A percentile compares a stretch with the other conserved stretches of the same genome.
Conservation (phyloP, 805 yeast species). For the Groenewaldozyma salmanticensis region DNA sequence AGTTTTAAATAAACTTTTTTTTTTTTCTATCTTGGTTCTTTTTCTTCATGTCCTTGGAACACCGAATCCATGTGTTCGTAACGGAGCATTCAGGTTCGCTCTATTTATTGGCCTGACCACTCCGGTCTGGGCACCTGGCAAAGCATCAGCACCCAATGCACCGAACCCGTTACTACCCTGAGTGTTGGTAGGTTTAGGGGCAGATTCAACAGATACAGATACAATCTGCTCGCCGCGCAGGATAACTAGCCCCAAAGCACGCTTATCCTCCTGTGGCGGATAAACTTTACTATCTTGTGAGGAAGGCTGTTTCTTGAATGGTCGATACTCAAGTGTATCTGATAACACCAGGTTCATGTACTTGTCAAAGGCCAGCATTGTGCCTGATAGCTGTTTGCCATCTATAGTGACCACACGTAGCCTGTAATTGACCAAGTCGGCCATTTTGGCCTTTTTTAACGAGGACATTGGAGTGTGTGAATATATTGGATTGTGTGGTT, state of each 20-base stretch:
- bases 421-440: slow-evolving; percentile 65
- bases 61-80: slow-evolving; percentile 32
- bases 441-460: slow-evolving; percentile 39
- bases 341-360: slow-evolving; percentile 78
- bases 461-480: slow-evolving; percentile 7
- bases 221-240: slow-evolving; percentile 84
- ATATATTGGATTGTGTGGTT: not conserved
- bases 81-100: slow-evolving; percentile 11
- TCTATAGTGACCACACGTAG: slow-evolving; percentile 70
- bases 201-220: slow-evolving; percentile 59
- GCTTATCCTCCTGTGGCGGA: slow-evolving; percentile 49
- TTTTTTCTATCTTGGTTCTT: no score
- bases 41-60: slow-evolving; percentile 4
- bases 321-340: slow-evolving; percentile 75
- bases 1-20: no score
- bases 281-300: not conserved
- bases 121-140: slow-evolving; percentile 23
- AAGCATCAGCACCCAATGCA: slow-evolving; percentile 25
- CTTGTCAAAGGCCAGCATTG: slow-evolving; percentile 77
- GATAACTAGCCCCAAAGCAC: slow-evolving; percentile 72
- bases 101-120: slow-evolving; percentile 18
- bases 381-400: slow-evolving; percentile 68
- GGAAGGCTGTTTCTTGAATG: slow-evolving; percentile 49
- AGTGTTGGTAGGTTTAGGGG: slow-evolving; percentile 38
- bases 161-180: slow-evolving; percentile 23